A percentile compares a stretch with the other conserved stretches of the same genome.
phyloP scores from a whole-genome alignment of 2,329 filamentous ascomycete genomes.

The Apiospora marii region DNA sequence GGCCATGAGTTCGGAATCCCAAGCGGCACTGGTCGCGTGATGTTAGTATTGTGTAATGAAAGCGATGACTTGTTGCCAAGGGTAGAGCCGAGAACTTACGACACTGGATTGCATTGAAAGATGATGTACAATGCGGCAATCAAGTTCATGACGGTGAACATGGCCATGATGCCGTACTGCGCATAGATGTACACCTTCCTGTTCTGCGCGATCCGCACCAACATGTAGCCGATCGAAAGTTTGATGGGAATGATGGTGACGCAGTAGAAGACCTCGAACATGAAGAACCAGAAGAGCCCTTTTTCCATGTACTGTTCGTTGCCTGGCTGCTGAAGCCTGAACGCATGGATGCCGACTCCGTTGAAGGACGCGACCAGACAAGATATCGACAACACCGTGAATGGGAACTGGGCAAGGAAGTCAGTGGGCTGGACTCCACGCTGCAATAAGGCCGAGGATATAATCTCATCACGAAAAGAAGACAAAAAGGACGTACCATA shows the following conservation, averaged over 20 bases:
- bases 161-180: slow-evolving; percentile 31
- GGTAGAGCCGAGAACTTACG: slow-evolving; percentile 18
- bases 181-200: slow-evolving; percentile 25
- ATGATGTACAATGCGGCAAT: slow-evolving; percentile 34
- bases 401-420: slow-evolving; percentile 24
- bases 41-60: neutral
- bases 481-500: slow-evolving; percentile 24
- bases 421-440: neutral
- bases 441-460: too few relatives aligned
- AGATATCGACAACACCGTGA: slow-evolving; percentile 31
- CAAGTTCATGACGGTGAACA: slow-evolving; percentile 32
- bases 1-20: slow-evolving; percentile 26
- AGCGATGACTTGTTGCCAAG: neutral
- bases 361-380: slow-evolving; percentile 28
- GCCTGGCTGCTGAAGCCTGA: slow-evolving; percentile 28
- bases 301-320: slow-evolving; percentile 29
- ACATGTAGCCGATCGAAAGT: slow-evolving; percentile 30
- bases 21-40: slow-evolving; percentile 28
- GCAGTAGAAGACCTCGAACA: slow-evolving; percentile 35
- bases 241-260: slow-evolving; percentile 33
- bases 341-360: slow-evolving; percentile 29
- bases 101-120: slow-evolving; percentile 31
- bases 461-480: too few relatives aligned
- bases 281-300: slow-evolving; percentile 34
- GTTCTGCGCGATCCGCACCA: slow-evolving; percentile 31